These are phyloP conservation scores for Crithidia expoeki DNA, from an alignment of 208 protist genomes.

Conservation along the genomic window DNA sequence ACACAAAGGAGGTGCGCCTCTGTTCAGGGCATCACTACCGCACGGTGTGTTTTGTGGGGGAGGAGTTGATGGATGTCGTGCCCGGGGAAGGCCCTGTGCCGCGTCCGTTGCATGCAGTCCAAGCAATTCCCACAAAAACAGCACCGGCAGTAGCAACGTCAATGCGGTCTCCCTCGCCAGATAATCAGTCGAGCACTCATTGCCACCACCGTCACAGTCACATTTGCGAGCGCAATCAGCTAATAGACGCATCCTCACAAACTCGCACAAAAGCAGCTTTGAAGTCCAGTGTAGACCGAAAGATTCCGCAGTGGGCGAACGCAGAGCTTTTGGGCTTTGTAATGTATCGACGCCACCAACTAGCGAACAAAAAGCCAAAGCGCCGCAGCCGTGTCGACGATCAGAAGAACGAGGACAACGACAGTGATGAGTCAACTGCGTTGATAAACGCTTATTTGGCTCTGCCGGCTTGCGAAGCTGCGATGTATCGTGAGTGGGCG, in stretches of 20 bases:
- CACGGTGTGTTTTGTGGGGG: slow-evolving; percentile 71
- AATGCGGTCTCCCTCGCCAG: not conserved
- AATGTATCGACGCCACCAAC: not conserved
- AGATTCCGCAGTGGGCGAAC: not conserved
- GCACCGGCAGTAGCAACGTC: not conserved
- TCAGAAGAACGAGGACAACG: not conserved
- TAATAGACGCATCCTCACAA: not conserved
- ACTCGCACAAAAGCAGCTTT: not conserved
- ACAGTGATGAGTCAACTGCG: not conserved
- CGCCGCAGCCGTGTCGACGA: not conserved
- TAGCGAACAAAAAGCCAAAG: not conserved
- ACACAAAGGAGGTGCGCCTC: slow-evolving; percentile 52
- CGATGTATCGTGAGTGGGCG: slow-evolving; percentile 36
- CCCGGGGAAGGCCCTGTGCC: slow-evolving; percentile 9
- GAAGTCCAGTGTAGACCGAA: not conserved
- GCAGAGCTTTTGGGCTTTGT: slow-evolving; percentile 1
- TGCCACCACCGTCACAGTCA: not conserved
- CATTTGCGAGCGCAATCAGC: not conserved
- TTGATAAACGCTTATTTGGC: slow-evolving; percentile 16
- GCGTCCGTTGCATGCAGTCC: not conserved
- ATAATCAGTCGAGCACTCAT: not conserved
- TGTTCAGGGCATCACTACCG: slow-evolving; percentile 50
- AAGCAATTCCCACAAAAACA: not conserved
- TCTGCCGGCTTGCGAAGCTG: slow-evolving; percentile 21
- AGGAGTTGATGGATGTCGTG: slow-evolving; percentile 51